A percentile compares a stretch with the other conserved stretches of the same genome.
These are phyloP conservation scores for Wickerhamiella occidentalis DNA, from an alignment of 805 yeast species.

Conservation along the genomic window DNA sequence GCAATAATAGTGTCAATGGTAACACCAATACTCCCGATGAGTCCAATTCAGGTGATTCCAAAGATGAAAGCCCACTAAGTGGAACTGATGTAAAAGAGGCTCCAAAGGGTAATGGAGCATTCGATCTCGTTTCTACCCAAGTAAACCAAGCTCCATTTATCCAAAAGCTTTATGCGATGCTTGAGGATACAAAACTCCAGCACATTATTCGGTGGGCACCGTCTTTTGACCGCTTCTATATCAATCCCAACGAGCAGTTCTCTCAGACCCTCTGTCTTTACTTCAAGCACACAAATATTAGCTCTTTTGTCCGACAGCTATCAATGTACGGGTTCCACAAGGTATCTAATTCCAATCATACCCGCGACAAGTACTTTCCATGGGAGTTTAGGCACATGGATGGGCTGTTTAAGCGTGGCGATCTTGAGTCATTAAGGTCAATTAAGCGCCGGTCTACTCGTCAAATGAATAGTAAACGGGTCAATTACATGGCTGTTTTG, in stretches of 20 bases:
- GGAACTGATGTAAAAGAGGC: background rate
- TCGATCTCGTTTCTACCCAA: slow-evolving; percentile 14
- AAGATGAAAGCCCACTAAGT: background rate
- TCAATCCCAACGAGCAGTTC: slow-evolving; percentile 80
- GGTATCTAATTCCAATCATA: slow-evolving; percentile 20
- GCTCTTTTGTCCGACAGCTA: slow-evolving; percentile 83
- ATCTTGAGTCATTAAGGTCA: slow-evolving; percentile 53
- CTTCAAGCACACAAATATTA: slow-evolving; percentile 89
- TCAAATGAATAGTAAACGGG: slow-evolving; percentile 21
- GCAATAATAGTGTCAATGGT: background rate
- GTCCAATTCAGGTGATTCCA: background rate
- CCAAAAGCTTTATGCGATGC: slow-evolving; percentile 79
- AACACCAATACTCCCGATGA: background rate
- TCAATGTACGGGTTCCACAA: slow-evolving; percentile 97
- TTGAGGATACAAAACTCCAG: slow-evolving; percentile 59
- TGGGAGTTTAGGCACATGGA: slow-evolving; percentile 91
- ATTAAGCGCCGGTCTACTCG: slow-evolving; percentile 68
- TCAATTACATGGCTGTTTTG: slow-evolving; percentile 6
- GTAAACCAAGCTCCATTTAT: slow-evolving; percentile 55
- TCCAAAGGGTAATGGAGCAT: background rate
- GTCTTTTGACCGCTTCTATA: slow-evolving; percentile 56
- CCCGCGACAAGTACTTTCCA: slow-evolving; percentile 16
- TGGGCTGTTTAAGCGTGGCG: slow-evolving; percentile 69
- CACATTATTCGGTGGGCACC: slow-evolving; percentile 83
- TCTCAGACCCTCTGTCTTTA: slow-evolving; percentile 57